Conservation (phyloP, 2,329 filamentous ascomycete species). For the Aspergillus clavatus region DNA sequence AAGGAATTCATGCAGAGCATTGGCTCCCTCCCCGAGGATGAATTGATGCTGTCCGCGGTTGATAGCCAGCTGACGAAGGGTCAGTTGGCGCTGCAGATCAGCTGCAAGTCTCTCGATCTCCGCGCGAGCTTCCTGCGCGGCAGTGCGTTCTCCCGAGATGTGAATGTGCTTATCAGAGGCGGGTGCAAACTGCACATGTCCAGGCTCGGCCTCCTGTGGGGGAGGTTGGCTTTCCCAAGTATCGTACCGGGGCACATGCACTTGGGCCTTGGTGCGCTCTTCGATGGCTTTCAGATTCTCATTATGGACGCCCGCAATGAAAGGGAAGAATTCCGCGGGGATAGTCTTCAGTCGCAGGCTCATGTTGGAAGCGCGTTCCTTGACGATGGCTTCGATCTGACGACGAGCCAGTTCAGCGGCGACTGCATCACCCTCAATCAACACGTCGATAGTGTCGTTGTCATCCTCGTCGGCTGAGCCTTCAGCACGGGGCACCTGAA, state of each 20-base stretch:
- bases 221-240: slow-evolving; percentile 65
- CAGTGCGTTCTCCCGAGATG: slow-evolving; percentile 77
- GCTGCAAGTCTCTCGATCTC: slow-evolving; percentile 75
- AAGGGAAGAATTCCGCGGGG: slow-evolving; percentile 90
- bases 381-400: slow-evolving; percentile 81
- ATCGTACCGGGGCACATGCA: slow-evolving; percentile 78
- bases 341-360: slow-evolving; percentile 78
- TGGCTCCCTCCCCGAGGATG: slow-evolving; percentile 79
- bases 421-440: slow-evolving; percentile 85
- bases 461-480: slow-evolving; percentile 72
- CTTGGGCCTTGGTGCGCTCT: slow-evolving; percentile 67
- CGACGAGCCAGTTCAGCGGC: slow-evolving; percentile 78
- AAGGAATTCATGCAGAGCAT: slow-evolving; percentile 79
- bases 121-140: slow-evolving; percentile 72
- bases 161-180: slow-evolving; percentile 73
- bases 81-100: slow-evolving; percentile 69
- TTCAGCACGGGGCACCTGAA: slow-evolving; percentile 81
- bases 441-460: slow-evolving; percentile 70
- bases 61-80: slow-evolving; percentile 73
- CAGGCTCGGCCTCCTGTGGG: slow-evolving; percentile 57
- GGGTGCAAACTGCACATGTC: slow-evolving; percentile 66
- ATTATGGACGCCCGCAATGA: slow-evolving; percentile 79
- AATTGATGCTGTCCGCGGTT: slow-evolving; percentile 89
- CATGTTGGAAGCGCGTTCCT: slow-evolving; percentile 76
- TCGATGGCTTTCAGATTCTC: slow-evolving; percentile 63